These are phyloP conservation scores for Cyclotella cryptica DNA, from an alignment of 108 stramenopile species.

Conservation along the genomic window DNA sequence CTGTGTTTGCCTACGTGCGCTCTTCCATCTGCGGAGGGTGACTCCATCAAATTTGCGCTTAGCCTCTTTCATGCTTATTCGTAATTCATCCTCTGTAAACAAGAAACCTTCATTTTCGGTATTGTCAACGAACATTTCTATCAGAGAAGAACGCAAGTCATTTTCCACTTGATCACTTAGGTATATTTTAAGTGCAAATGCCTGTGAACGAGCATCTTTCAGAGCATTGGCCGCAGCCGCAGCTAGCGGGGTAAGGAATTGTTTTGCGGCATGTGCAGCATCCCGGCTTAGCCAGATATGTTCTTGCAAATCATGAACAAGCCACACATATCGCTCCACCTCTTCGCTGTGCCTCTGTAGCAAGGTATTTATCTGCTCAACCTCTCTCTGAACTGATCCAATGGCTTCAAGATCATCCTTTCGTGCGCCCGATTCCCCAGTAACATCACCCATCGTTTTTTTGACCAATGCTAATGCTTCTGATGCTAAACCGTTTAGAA, in stretches of 20 bases:
- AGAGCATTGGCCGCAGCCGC: conserved; percentile 31
- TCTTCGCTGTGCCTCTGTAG: conserved; percentile 38
- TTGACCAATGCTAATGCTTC: conserved; percentile 56
- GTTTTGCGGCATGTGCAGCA: conserved; percentile 56
- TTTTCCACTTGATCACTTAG: conserved; percentile 22
- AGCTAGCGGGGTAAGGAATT: conserved; percentile 64
- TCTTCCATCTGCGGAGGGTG: conserved; percentile 72
- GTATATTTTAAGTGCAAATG: conserved; percentile 41
- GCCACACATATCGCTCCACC: conserved; percentile 57
- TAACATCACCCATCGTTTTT: conserved; percentile 69
- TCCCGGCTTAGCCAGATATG: conserved; percentile 67
- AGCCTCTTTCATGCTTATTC: conserved; percentile 65
- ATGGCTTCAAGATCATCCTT: conserved; percentile 57
- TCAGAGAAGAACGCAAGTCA: conserved; percentile 53
- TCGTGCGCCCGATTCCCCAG: conserved; percentile 60
- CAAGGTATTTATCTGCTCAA: conserved; percentile 39
- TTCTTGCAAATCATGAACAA: conserved; percentile 38
- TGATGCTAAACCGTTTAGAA: conserved; percentile 61
- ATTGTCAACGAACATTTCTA: conserved; percentile 56
- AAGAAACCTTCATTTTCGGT: conserved; percentile 9
- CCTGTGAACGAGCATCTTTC: conserved; percentile 32
- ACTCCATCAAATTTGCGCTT: conserved; percentile 65
- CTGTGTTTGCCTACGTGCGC: conserved; percentile 5
- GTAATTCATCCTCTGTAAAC: conserved; percentile 67
- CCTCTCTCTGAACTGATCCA: conserved; percentile 48